These are phyloP conservation scores for Ogataea allantospora DNA, from an alignment of 805 yeast genomes.

Conservation along the genomic window DNA sequence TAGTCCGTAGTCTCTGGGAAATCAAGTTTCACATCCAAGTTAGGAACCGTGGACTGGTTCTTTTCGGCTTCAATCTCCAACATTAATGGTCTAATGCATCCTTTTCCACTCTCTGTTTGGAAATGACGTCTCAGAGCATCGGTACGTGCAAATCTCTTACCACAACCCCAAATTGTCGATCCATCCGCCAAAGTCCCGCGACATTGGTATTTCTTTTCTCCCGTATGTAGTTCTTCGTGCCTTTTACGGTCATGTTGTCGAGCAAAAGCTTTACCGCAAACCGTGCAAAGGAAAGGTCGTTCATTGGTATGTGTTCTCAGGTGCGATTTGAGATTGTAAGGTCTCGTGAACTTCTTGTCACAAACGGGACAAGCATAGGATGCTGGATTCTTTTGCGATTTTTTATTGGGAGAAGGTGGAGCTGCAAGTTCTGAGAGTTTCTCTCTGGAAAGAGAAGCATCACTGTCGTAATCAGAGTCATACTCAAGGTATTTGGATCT, in stretches of 20 bases:
- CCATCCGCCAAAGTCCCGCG: slow-evolving; percentile 62
- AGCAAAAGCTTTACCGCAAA: slow-evolving; percentile 81
- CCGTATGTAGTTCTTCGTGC: slow-evolving; percentile 74
- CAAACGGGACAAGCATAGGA: slow-evolving; percentile 79
- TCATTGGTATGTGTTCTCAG: slow-evolving; percentile 87
- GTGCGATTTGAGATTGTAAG: slow-evolving; percentile 90
- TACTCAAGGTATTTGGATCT: slow-evolving; percentile 23
- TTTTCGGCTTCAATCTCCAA: slow-evolving; percentile 45
- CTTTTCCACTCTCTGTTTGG: slow-evolving; percentile 74
- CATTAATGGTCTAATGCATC: slow-evolving; percentile 65
- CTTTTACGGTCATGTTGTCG: slow-evolving; percentile 75
- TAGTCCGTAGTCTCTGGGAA: slow-evolving; percentile 15
- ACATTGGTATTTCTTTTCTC: slow-evolving; percentile 73
- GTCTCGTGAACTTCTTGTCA: slow-evolving; percentile 84
- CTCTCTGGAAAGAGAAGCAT: slow-evolving; percentile 41
- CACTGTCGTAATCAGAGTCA: slow-evolving; percentile 33
- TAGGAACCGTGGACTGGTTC: no score
- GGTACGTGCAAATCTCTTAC: slow-evolving; percentile 72
- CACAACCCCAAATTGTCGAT: slow-evolving; percentile 68
- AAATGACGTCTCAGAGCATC: slow-evolving; percentile 80
- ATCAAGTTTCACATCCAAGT: no score
- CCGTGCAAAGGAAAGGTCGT: slow-evolving; percentile 68
- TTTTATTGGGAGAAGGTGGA: slow-evolving; percentile 45
- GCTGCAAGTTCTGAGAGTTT: slow-evolving; percentile 66
- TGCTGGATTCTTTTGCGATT: slow-evolving; percentile 70